Conservation (phyloP, 2,329 filamentous ascomycete genomes). For the Dothidotthia symphoricarpi region DNA sequence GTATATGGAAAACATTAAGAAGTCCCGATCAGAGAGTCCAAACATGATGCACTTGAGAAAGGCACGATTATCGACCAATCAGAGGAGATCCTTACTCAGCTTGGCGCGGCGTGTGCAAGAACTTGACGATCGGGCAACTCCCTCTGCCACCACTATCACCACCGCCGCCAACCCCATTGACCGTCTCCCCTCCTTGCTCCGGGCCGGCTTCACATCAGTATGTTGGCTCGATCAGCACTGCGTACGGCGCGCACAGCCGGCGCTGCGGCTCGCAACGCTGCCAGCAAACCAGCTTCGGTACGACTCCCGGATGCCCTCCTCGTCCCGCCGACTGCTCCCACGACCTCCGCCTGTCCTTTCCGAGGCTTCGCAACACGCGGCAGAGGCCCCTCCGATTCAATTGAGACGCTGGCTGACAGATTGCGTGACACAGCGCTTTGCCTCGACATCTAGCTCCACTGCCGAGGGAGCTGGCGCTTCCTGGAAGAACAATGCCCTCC, state of each 20-base stretch:
- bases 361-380: slow-evolving; percentile 9
- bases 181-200: slow-evolving; percentile 33
- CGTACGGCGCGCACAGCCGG: slow-evolving; percentile 84
- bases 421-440: slow-evolving; percentile 51
- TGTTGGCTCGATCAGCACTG: slow-evolving; percentile 92
- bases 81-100: slow-evolving; percentile 11
- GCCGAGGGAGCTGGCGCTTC: slow-evolving; percentile 70
- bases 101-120: slow-evolving; percentile 7
- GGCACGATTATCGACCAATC: slow-evolving; percentile 18
- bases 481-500: slow-evolving; percentile 81
- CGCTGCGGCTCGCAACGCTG: slow-evolving; percentile 69
- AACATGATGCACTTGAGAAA: slow-evolving; percentile 6
- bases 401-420: slow-evolving; percentile 35
- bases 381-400: slow-evolving; percentile 20
- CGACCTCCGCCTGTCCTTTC: slow-evolving; percentile 29
- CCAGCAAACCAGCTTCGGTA: slow-evolving; percentile 50
- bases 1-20: slow-evolving; percentile 1
- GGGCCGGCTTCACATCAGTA: slow-evolving; percentile 55
- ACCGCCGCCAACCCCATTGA: slow-evolving; percentile 39
- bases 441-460: slow-evolving; percentile 68
- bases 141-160: slow-evolving; percentile 23
- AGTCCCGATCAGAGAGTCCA: slow-evolving; percentile 3
- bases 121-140: slow-evolving; percentile 14
- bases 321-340: slow-evolving; percentile 24
- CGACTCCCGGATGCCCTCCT: slow-evolving; percentile 32